Evolutionary conservation across 2,329 filamentous ascomycete species (phyloP), one percentile per base, ranked within the genome.

Genomic region (Endocalyx cinctus): DNA sequence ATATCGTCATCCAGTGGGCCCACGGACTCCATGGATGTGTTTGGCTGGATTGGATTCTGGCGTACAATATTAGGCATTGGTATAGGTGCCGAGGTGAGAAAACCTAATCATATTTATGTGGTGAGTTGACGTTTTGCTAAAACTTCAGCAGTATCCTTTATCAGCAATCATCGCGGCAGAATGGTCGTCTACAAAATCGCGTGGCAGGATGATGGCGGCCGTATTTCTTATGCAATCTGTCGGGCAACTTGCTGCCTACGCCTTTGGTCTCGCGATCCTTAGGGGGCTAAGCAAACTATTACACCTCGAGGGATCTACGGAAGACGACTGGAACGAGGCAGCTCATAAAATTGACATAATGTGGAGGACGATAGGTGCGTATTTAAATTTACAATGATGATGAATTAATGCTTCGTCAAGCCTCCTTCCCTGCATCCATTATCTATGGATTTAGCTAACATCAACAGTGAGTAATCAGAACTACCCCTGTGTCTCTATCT

Each of bases 221-320:
- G 78, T 84, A 19, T 84, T 84, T 51, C 67, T 82, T 46, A 82
- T 82, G 73, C 80, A 84, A 45, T 78, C 80, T 1, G 60, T 84
- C 7, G 80, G 80, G 5, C 79, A 84, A 48, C 72, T 82, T 2
- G 63, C 79, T 2, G 79, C 79, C 11, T 79, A 81, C 41, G 55
- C 81, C 5, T 74, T 82, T 10, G 74, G 75, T n/a, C 32, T 48
- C 13, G 43, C 39, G 12, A 42, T 48, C 12, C 33, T 50, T 5
- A 29, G 35, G n/a, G 41, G 42, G 3, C 15, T 45, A 1, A 42
- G 45, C 17, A 35, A 16, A 3, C 23, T 25, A 8, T 13, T 27
- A 4, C 31, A 23, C 2, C 22, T 48, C n/a, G n/a, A n/a, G n/a
- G n/a, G n/a, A 18, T 43, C 38, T 20, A 45, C 29, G 11, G 29